Base-by-base conservation (phyloP, 1,139 yeast species). In the Zygoascus sp. region DNA sequence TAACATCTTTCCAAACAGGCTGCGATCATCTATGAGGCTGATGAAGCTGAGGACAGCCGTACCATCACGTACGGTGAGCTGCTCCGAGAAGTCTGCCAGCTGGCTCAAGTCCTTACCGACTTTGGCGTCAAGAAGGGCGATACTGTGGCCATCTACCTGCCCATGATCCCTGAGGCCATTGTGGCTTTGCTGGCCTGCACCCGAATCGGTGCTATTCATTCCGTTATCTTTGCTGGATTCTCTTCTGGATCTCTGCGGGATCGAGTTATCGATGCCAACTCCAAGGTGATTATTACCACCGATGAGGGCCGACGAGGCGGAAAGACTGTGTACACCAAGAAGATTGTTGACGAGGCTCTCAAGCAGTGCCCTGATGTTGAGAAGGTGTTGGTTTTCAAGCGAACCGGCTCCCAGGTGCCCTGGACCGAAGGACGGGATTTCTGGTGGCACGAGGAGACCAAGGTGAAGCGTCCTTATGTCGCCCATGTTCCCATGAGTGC, bases 251-350 rank as follows among this genome's bases (percentile, higher is more conserved):
- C 97, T 30, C 80, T 92, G 63, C 79, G 77, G 61, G 97, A 92
- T 71, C 84, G 97, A 70, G 85, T 89, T 59, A 77, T 77, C 56
- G 96, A 92, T 67, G 97, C 97, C 44, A 74, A 78, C 55, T 86
- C 92, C 62, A 84, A 82, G 71, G 94, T 90, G 46, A 81, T 92
- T 57, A 86, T 92, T 69, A 92, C 97, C 56, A 83, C 95, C 66
- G 97, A 92, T 70, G 96, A 89, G 72, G 96, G 96, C 64, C 83
- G 83, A 67, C 87, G 97, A 73, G 98, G 97, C 66, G 96, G 97
- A 59, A 88, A 84, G 73, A 80, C 85, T 59, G 86, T 89, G 58
- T 81, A 85, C 68, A 87, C 92, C 66, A 92, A 92, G 74, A 84
- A 83, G 67, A 87, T 90, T 63, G 95, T 94, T 61, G 97, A 92